Conservation (phyloP, 2,329 filamentous ascomycete species). For the Aspergillus persii region DNA sequence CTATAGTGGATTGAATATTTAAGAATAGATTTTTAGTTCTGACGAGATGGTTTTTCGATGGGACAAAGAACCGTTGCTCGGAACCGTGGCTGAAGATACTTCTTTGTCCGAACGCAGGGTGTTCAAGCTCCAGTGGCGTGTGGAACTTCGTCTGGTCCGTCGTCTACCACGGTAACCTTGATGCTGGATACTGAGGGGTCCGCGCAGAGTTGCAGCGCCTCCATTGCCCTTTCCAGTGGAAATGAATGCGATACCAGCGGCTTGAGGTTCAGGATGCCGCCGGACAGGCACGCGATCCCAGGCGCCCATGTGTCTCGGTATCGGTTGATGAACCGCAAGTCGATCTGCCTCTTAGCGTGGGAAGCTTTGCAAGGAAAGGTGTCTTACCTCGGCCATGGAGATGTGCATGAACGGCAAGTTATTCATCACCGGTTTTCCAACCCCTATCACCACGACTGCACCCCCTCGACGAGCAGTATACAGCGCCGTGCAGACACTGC, state of each 20-base stretch:
- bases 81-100: neutral
- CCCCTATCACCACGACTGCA: slow-evolving; percentile 63
- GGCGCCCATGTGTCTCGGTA: slow-evolving; percentile 69
- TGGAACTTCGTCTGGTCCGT: slow-evolving; percentile 22
- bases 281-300: slow-evolving; percentile 60
- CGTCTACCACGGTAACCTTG: slow-evolving; percentile 61
- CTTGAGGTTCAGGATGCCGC: slow-evolving; percentile 61
- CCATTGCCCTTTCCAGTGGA: slow-evolving; percentile 59
- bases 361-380: slow-evolving; percentile 3
- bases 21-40: neutral
- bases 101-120: too few relatives aligned
- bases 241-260: slow-evolving; percentile 63
- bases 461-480: slow-evolving; percentile 60
- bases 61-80: neutral
- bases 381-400: slow-evolving; percentile 52
- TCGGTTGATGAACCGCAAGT: slow-evolving; percentile 68
- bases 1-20: neutral
- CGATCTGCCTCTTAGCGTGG: slow-evolving; percentile 47
- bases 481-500: slow-evolving; percentile 58
- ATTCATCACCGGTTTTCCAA: slow-evolving; percentile 61
- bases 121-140: slow-evolving; percentile 16
- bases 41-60: neutral
- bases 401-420: slow-evolving; percentile 67
- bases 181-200: slow-evolving; percentile 56
- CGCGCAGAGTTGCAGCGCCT: slow-evolving; percentile 55